Percentiles rank a stretch among this genome's conserved stretches.
These are phyloP conservation scores for Hypoxylon lienhwacheense DNA, from an alignment of 495 filamentous ascomycete genomes.

Conservation along the genomic window DNA sequence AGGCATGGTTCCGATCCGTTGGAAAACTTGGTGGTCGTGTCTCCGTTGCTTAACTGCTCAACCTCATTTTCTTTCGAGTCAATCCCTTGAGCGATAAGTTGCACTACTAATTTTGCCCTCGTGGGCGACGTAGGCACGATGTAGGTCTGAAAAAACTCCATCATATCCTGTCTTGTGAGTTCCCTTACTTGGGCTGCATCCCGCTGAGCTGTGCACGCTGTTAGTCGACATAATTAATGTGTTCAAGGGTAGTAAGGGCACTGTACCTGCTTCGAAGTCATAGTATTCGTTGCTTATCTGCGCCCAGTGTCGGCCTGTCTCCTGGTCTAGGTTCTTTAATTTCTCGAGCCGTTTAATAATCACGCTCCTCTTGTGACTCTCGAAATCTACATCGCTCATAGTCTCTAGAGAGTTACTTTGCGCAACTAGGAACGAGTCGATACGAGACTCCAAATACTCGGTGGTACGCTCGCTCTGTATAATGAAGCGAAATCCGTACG, in stretches of 20 bases:
- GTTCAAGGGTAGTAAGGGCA: neutral
- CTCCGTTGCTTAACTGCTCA: slow-evolving; percentile 45
- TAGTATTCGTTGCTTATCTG: slow-evolving; percentile 85
- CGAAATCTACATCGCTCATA: slow-evolving; percentile 85
- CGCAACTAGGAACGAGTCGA: slow-evolving; percentile 75
- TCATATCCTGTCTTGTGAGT: slow-evolving; percentile 75
- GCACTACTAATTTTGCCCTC: slow-evolving; percentile 79
- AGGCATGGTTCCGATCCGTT: slow-evolving; percentile 52
- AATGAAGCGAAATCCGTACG: slow-evolving; percentile 83
- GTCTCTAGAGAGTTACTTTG: slow-evolving; percentile 66
- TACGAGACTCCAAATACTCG: slow-evolving; percentile 79
- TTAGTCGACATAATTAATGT: slow-evolving; percentile 8
- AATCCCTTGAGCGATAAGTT: slow-evolving; percentile 74
- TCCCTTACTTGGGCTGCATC: slow-evolving; percentile 75
- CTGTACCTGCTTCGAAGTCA: slow-evolving; percentile 81
- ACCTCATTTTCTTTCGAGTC: slow-evolving; percentile 43
- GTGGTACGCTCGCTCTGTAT: slow-evolving; percentile 91
- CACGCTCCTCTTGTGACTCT: slow-evolving; percentile 85
- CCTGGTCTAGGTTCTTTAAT: slow-evolving; percentile 86
- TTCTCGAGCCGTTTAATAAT: slow-evolving; percentile 89
- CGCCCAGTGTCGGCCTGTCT: slow-evolving; percentile 78
- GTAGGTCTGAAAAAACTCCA: slow-evolving; percentile 76
- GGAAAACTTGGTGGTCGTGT: slow-evolving; percentile 28
- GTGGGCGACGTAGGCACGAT: slow-evolving; percentile 71
- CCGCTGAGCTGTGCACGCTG: slow-evolving; percentile 57